Conservation (phyloP, 495 filamentous ascomycete species). For the Neurospora sp. region DNA sequence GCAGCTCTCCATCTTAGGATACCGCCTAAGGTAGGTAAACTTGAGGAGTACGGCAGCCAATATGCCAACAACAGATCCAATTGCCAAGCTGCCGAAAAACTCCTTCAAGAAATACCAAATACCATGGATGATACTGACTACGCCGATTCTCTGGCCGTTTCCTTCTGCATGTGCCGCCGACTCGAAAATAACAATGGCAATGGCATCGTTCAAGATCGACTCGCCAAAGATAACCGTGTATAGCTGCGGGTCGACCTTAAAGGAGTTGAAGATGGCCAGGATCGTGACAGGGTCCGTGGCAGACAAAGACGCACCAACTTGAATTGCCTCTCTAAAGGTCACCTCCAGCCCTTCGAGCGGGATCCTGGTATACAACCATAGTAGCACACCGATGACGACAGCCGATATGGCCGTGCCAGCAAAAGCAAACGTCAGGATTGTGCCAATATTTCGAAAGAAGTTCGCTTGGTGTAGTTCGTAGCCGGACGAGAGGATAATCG, state of each 20-base stretch:
- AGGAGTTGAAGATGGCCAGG: constrained; percentile 95
- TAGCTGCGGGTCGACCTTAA: constrained; percentile 96
- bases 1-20: constrained; percentile 95
- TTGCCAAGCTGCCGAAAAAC: constrained; percentile 88
- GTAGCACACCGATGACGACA: constrained; percentile 74
- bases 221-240: constrained; percentile 98
- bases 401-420: constrained; percentile 96
- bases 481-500: constrained; percentile 93
- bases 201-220: constrained; percentile 94
- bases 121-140: constrained; percentile 75
- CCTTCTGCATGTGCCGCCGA: constrained; percentile 84
- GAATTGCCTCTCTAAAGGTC: constrained; percentile 87
- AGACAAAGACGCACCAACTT: constrained; percentile 88
- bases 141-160: constrained; percentile 49
- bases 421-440: constrained; percentile 97
- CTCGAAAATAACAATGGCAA: constrained; percentile 97
- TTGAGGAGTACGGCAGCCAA: constrained; percentile 80
- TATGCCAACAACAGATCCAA: constrained; percentile 80
- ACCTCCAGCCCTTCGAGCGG: constrained; percentile 77
- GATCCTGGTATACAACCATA: constrained; percentile 82
- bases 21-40: constrained; percentile 82
- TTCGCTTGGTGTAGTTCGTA: constrained; percentile 97
- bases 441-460: constrained; percentile 97
- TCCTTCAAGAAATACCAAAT: constrained; percentile 90
- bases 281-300: constrained; percentile 97